Percentiles rank a stretch among this genome's conserved stretches.
Evolutionary conservation across 768 basidiomycete genomes (phyloP).

Genomic region (Collybia nuda): DNA sequence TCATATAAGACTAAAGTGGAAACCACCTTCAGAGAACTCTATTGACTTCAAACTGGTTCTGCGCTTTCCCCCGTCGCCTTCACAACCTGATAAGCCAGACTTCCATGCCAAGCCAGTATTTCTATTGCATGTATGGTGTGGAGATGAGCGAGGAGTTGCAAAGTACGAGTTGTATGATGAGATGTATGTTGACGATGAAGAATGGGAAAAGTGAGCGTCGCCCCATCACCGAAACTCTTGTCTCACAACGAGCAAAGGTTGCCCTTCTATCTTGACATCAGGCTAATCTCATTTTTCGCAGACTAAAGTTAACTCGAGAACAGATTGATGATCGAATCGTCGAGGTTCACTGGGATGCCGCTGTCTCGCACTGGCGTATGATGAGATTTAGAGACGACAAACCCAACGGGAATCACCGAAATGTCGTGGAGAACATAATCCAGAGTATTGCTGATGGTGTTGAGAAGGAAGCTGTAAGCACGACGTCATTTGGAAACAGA

Average conservation of each 20-base stretch:
- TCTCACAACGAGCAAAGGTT: conserved; percentile 11
- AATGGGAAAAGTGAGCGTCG: conserved; percentile 85
- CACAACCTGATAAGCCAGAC: conserved; percentile 64
- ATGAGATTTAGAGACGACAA: conserved; percentile 97
- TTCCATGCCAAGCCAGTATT: conserved; percentile 85
- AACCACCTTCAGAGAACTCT: conserved; percentile 96
- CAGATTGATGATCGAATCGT: conserved; percentile 94
- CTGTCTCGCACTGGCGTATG: conserved; percentile 74
- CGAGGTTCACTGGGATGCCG: conserved; percentile 88
- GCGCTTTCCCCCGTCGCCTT: conserved; percentile 76
- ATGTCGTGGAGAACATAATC: conserved; percentile 85
- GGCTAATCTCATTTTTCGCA: conserved; percentile 26
- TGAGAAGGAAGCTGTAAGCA: conserved; percentile 78
- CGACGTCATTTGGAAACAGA: conserved; percentile 1
- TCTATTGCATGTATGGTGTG: conserved; percentile 79
- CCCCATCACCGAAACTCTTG: conserved; percentile 6
- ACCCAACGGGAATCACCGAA: conserved; percentile 84
- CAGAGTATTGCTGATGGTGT: conserved; percentile 93
- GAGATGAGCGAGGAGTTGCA: conserved; percentile 53
- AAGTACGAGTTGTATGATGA: conserved; percentile 84
- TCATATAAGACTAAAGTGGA: conserved; percentile 87
- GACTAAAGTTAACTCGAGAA: conserved; percentile 81
- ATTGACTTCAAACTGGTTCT: conserved; percentile 96
- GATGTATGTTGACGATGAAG: conserved; percentile 82
- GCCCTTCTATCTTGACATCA: conserved; percentile 1